Base-by-base conservation (phyloP, 768 basidiomycete genomes). In the Dictyophora rubrovolvata region DNA sequence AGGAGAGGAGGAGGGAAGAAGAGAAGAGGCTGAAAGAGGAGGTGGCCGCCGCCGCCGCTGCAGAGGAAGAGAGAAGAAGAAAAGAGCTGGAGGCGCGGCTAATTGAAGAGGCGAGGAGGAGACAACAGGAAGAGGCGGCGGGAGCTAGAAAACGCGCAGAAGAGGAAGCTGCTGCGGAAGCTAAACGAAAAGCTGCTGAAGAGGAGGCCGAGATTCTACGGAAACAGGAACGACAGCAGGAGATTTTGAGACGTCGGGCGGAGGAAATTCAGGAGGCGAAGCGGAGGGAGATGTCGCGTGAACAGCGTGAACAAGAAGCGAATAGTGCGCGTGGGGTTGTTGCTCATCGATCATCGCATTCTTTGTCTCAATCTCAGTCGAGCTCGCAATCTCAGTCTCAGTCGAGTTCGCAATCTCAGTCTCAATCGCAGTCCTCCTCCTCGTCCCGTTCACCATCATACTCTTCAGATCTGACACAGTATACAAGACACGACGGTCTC, bases 61-160 rank as follows among this genome's bases (percentile, higher is more conserved):
- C 2, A 28, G 33, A 28, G 28, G 75, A n/a, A 77, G 79, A 61
- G 77, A 79, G 60, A 79, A 80, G 52, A 77, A 76, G 3, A 68
- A 68, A 21, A 68, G 70, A 48, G 69, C 69, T 48, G 66, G 69
- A 21, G 63, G 63, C 0, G 71, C 20, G 12, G 18, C 66, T 53
- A 61, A 65, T 61, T 42, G 61, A 66, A 53, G 54, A 56, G n/a
- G 62, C 62, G 20, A 64, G 63, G 17, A 63, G 58, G 54, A 64
- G 66, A 63, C 62, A 53, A 52, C 61, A 53, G 28, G 53, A 61
- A 47, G 59, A 64, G 55, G 65, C 57, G 48, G 60, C 63, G 62
- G 53, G 56, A 23, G 62, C 61, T 23, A 55, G 61, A 22, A 53
- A 53, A 21, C 67, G 48, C 64, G 69, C 18, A 47, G 57, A 60